Evolutionary conservation across 495 filamentous ascomycete genomes (phyloP).

Genomic region (Lepraria neglecta): DNA sequence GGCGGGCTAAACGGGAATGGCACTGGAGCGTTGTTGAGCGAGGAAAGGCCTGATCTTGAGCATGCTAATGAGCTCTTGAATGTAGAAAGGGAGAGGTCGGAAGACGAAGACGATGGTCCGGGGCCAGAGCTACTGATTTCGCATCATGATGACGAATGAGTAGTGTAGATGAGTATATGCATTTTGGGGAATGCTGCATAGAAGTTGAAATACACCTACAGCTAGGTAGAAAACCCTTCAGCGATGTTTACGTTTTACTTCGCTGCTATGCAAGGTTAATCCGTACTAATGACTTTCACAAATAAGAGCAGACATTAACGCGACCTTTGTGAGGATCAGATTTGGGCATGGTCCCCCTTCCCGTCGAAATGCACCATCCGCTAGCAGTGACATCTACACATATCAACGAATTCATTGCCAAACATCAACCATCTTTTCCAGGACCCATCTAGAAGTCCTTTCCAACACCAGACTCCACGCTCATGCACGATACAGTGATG

Average conservation of each 20-base stretch:
- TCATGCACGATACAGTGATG: neutral
- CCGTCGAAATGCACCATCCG: no score
- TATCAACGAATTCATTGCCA: neutral
- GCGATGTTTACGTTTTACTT: no score
- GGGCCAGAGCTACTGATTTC: slow-evolving; percentile 46
- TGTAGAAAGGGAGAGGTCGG: slow-evolving; percentile 31
- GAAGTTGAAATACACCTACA: no score
- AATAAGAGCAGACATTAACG: no score
- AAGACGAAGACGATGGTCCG: slow-evolving; percentile 44
- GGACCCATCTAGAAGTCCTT: neutral
- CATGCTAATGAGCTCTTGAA: neutral
- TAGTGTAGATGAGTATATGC: no score
- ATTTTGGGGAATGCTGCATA: no score
- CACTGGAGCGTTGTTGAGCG: neutral
- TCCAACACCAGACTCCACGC: slow-evolving; percentile 9
- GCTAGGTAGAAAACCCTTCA: no score
- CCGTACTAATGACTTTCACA: no score
- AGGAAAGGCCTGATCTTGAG: neutral
- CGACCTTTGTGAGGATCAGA: no score
- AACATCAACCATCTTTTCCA: neutral
- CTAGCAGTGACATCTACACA: no score
- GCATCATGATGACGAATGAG: slow-evolving; percentile 22
- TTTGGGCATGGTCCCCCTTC: no score
- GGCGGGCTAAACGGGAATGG: neutral
- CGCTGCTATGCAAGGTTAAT: no score